A percentile compares a stretch with the other conserved stretches of the same genome.
phyloP scores from a whole-genome alignment of 2,329 filamentous ascomycete species.

The Botrytis galanthina region DNA sequence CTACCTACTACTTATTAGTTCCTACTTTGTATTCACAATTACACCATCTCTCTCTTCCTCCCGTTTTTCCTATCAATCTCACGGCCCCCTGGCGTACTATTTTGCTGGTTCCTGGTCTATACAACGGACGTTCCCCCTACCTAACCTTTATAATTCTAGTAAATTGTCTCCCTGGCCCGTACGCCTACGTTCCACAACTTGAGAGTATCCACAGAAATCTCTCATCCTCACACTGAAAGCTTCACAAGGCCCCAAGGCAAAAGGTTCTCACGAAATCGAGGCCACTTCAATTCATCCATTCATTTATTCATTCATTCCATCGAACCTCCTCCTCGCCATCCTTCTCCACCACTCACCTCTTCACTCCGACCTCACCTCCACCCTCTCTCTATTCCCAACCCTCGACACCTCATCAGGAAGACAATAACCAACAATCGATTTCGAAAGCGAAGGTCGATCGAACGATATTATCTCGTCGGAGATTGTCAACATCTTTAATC shows the following conservation, averaged over 20 bases:
- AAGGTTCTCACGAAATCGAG: slow-evolving; percentile 11
- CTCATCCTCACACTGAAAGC: slow-evolving; percentile 9
- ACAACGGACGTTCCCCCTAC: slow-evolving; percentile 7
- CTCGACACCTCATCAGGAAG: slow-evolving; percentile 17
- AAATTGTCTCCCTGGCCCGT: neutral
- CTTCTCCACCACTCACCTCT: slow-evolving; percentile 5
- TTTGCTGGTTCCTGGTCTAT: slow-evolving; percentile 11
- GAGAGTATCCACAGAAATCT: slow-evolving; percentile 10
- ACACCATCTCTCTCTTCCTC: neutral
- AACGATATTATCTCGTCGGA: slow-evolving; percentile 23
- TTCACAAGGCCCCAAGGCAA: slow-evolving; percentile 18
- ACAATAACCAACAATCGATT: neutral
- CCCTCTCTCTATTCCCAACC: slow-evolving; percentile 4
- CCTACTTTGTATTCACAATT: neutral
- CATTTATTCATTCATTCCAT: slow-evolving; percentile 16
- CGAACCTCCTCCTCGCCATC: neutral
- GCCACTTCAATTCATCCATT: slow-evolving; percentile 15
- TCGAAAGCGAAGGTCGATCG: slow-evolving; percentile 29
- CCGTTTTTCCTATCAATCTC: neutral
- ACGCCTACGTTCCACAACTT: slow-evolving; percentile 10
- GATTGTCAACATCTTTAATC: slow-evolving; percentile 22
- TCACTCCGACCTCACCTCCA: slow-evolving; percentile 10
- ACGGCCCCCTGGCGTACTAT: slow-evolving; percentile 4
- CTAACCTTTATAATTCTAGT: slow-evolving; percentile 4
- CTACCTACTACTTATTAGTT: neutral